Percentiles rank a stretch among this genome's conserved stretches.
Conservation (phyloP, 2,329 filamentous ascomycete genomes). For the Exserohilum rostratum region DNA sequence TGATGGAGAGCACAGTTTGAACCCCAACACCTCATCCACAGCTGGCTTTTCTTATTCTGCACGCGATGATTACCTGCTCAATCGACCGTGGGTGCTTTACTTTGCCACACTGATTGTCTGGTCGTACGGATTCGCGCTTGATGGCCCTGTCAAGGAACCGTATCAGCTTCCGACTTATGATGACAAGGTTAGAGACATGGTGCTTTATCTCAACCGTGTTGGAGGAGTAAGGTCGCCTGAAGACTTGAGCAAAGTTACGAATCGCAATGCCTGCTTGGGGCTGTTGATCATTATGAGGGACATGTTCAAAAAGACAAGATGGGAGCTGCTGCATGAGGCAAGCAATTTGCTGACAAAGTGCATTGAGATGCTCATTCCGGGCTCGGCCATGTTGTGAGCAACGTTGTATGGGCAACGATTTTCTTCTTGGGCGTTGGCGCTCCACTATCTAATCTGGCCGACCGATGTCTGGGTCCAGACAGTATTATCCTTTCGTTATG, state of each 20-base stretch:
- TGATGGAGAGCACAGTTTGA: constrained; percentile 57
- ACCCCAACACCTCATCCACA: constrained; percentile 32
- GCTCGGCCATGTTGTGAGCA: constrained; percentile 21
- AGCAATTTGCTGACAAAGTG: constrained; percentile 81
- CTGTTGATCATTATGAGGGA: constrained; percentile 81
- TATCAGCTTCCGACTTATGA: constrained; percentile 63
- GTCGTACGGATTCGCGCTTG: constrained; percentile 91
- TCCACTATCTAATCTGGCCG: background rate
- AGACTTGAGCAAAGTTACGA: constrained; percentile 73
- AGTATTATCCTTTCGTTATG: constrained; percentile 14
- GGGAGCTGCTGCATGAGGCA: constrained; percentile 91
- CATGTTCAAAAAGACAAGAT: constrained; percentile 80
- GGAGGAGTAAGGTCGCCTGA: constrained; percentile 76
- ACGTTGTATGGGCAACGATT: background rate
- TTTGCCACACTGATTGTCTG: constrained; percentile 91
- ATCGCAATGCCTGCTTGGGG: constrained; percentile 82
- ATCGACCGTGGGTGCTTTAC: constrained; percentile 94
- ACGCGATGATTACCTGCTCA: constrained; percentile 85
- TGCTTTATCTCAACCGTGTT: constrained; percentile 74
- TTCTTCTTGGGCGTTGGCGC: constrained; percentile 1
- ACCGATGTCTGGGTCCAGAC: background rate
- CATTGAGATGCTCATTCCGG: constrained; percentile 64
- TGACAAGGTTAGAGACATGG: constrained; percentile 78
- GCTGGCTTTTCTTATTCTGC: constrained; percentile 69
- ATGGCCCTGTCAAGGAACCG: constrained; percentile 70